Evolutionary conservation across 345 rosid species (phyloP), one percentile per base, ranked within the genome.

Genomic region (Hypericum androsaemum): DNA sequence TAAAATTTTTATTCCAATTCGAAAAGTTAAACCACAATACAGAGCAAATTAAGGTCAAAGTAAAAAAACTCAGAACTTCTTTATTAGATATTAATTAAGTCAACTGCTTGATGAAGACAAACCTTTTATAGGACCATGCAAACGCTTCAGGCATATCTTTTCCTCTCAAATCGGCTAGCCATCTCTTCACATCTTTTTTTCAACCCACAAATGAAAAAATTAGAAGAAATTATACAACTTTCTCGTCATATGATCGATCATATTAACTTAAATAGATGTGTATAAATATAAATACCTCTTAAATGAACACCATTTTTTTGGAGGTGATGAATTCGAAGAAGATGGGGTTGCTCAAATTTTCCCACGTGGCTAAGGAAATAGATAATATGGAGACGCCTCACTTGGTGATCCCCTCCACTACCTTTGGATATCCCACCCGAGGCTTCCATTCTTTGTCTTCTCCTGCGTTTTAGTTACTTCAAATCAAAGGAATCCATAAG

Each of bases 81-180:
- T 22, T 22, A 22, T 22, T 4, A 22, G 32, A 1, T 4, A 22
- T 22, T 22, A 1, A 22, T 22, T 22, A 22, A 22, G 1, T 22
- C 32, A 22, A 4, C 32, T 22, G 32, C 32, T 22, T 22, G 32
- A 22, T 22, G 32, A 22, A 22, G 1, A 13, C 22, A 15, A 39
- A 86, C 95, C 87, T 87, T 60, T 83, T 83, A 48, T 76, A 83
- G 35, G 96, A 83, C 96, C 96, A 83, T 63, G 67, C 41, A 53
- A 80, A 87, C 39, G 82, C 64, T 28, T 71, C 75, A 4, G 85
- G 83, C 81, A 83, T 66, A 5, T 81, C 81, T 66, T 77, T 76
- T 39, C 96, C 94, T 56, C 89, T 69, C 75, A 82, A 67, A 7
- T 80, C 79, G 0, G 71, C 75, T 52, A 87, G 64, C 96, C 96